A percentile compares a stretch with the other conserved stretches of the same genome.
phyloP scores from a whole-genome alignment of 73 alveolate genomes.

The Paramecium pentaurelia region DNA sequence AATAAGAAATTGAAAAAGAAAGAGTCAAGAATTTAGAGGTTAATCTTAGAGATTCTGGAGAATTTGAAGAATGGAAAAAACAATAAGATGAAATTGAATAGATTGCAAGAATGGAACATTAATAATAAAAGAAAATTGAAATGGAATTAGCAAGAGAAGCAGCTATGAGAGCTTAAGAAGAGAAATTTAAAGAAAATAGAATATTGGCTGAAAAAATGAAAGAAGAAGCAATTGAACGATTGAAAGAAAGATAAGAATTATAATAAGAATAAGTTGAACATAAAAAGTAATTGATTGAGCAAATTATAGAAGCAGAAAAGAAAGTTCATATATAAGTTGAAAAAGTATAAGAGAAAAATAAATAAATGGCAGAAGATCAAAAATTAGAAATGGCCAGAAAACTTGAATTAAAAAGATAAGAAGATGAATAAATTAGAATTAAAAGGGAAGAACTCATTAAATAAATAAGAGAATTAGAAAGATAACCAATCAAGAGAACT shows the following conservation, averaged over 20 bases:
- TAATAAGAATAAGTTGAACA: conserved; percentile 80
- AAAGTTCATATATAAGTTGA: conserved; percentile 72
- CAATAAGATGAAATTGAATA: conserved; percentile 95
- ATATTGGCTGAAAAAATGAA: conserved; percentile 84
- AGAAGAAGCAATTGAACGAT: conserved; percentile 71
- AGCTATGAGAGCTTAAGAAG: conserved; percentile 94
- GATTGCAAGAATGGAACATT: conserved; percentile 84
- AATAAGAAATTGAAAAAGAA: conserved; percentile 88
- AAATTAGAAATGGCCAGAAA: conserved; percentile 88
- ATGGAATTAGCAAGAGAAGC: conserved; percentile 97
- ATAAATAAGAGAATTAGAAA: conserved; percentile 75
- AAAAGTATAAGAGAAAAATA: conserved; percentile 80
- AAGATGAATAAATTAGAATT: conserved; percentile 85
- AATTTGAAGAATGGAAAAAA: conserved; percentile 90
- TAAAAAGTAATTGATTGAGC: conserved; percentile 76
- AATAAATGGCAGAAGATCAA: conserved; percentile 85
- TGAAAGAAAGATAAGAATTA: conserved; percentile 82
- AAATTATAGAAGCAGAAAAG: conserved; percentile 75
- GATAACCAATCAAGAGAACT: conserved; percentile 91
- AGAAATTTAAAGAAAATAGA: conserved; percentile 88
- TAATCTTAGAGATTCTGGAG: conserved; percentile 93
- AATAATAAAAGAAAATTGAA: conserved; percentile 95
- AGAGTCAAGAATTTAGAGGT: conserved; percentile 88
- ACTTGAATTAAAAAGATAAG: conserved; percentile 83
- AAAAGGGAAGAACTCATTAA: conserved; percentile 94